phyloP scores from a whole-genome alignment of 73 alveolate species.

The Tetrahymena malaccensis region DNA sequence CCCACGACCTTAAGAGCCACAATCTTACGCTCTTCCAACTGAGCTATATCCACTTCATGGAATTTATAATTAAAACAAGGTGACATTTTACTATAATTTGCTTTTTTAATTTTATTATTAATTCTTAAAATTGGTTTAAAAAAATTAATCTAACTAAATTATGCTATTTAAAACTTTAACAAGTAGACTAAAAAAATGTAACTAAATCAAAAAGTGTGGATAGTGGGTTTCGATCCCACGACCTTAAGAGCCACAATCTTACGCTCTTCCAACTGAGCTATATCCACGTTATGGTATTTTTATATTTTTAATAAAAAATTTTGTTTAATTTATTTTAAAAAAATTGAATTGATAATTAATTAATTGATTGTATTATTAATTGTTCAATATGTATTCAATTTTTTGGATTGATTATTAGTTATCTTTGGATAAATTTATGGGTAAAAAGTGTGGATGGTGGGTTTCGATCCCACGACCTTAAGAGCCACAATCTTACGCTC shows the following conservation, averaged over 20 bases:
- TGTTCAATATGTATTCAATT: not conserved
- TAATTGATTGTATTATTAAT: too few species aligned
- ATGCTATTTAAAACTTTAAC: too few species aligned
- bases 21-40: not conserved
- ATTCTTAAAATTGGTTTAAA: too few species aligned
- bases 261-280: not conserved
- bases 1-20: not conserved
- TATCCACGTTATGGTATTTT: not conserved
- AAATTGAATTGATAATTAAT: too few species aligned
- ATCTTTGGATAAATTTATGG: not conserved
- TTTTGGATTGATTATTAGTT: too few species aligned
- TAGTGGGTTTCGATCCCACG: not conserved
- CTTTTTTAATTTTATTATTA: too few species aligned
- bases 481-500: not conserved
- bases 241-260: not conserved
- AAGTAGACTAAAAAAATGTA: not conserved
- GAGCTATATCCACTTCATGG: not conserved
- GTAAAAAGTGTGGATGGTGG: not conserved
- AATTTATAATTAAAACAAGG: not conserved
- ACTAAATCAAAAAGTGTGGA: not conserved
- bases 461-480: not conserved
- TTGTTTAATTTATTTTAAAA: not conserved
- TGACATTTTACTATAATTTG: not conserved
- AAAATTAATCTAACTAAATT: too few species aligned
- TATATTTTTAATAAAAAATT: too few species aligned